Evolutionary conservation across 192 early-diverging fungal species (phyloP).

Genomic region (Backusella tuberculispora): DNA sequence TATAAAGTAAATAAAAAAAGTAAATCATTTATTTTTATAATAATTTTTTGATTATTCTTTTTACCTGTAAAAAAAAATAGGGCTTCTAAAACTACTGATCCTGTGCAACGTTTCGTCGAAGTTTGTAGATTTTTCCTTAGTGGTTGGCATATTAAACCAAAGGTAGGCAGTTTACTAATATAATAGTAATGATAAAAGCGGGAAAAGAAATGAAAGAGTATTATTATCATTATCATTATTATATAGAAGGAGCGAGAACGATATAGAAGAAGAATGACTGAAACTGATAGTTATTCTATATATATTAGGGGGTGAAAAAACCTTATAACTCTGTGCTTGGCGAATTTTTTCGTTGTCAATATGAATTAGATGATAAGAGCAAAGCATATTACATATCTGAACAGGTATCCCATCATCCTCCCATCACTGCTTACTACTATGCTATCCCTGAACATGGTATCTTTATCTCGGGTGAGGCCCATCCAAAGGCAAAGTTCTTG

Average conservation of each 20-base stretch:
- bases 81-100: slow-evolving; percentile 68
- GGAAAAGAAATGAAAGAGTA: too few species aligned
- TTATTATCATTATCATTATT: too few species aligned
- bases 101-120: slow-evolving; percentile 76
- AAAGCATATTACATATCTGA: slow-evolving; percentile 80
- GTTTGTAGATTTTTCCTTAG: slow-evolving; percentile 89
- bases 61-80: slow-evolving; percentile 44
- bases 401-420: slow-evolving; percentile 94
- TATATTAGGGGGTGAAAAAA: slow-evolving; percentile 81
- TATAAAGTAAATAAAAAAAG: slow-evolving; percentile 58
- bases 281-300: not conserved
- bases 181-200: too few species aligned
- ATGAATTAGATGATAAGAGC: slow-evolving; percentile 66
- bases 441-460: slow-evolving; percentile 80
- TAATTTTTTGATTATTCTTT: not conserved
- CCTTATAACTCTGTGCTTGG: slow-evolving; percentile 94
- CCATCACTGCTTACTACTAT: slow-evolving; percentile 83
- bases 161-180: slow-evolving; percentile 47
- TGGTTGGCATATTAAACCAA: slow-evolving; percentile 93
- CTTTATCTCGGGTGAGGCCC: slow-evolving; percentile 74
- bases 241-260: not conserved
- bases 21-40: not conserved
- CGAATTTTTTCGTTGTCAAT: slow-evolving; percentile 85
- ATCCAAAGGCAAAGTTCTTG: slow-evolving; percentile 83
- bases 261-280: not conserved